phyloP scores from a whole-genome alignment of 1,139 yeast genomes.

The Martiniozyma asiatica region DNA sequence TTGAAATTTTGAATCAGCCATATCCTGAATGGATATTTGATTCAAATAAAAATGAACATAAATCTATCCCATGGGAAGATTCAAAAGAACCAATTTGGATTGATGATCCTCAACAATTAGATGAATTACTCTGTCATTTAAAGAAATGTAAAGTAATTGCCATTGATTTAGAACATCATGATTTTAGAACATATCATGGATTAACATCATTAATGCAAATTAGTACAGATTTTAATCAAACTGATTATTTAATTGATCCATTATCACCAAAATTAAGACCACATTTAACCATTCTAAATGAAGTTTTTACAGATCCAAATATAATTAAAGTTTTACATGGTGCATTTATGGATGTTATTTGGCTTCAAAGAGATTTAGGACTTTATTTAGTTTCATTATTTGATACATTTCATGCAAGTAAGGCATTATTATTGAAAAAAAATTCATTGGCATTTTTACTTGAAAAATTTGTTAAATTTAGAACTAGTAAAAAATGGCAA shows the following conservation, averaged over 20 bases:
- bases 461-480: constrained; percentile 70
- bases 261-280: constrained; percentile 62
- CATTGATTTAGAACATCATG: constrained; percentile 96
- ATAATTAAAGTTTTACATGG: constrained; percentile 90
- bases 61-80: constrained; percentile 52
- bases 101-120: constrained; percentile 41
- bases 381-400: constrained; percentile 79
- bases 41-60: constrained; percentile 23
- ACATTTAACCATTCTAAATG: constrained; percentile 56
- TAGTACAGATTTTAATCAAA: constrained; percentile 48
- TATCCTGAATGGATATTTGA: constrained; percentile 52
- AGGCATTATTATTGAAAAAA: constrained; percentile 63
- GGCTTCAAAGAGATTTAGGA: constrained; percentile 96
- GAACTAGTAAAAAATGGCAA: constrained; percentile 89
- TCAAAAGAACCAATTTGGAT: constrained; percentile 60
- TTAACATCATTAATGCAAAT: constrained; percentile 91
- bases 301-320: constrained; percentile 66
- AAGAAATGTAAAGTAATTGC: constrained; percentile 55
- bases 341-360: constrained; percentile 90
- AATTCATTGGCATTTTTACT: constrained; percentile 77
- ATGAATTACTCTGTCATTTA: constrained; percentile 44
- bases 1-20: constrained; percentile 60
- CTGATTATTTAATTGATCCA: constrained; percentile 32
- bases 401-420: constrained; percentile 88
- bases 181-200: constrained; percentile 80